Evolutionary conservation across 176 grass and related monocot genomes (phyloP).

Genomic region (Phyllostachys edulis): DNA sequence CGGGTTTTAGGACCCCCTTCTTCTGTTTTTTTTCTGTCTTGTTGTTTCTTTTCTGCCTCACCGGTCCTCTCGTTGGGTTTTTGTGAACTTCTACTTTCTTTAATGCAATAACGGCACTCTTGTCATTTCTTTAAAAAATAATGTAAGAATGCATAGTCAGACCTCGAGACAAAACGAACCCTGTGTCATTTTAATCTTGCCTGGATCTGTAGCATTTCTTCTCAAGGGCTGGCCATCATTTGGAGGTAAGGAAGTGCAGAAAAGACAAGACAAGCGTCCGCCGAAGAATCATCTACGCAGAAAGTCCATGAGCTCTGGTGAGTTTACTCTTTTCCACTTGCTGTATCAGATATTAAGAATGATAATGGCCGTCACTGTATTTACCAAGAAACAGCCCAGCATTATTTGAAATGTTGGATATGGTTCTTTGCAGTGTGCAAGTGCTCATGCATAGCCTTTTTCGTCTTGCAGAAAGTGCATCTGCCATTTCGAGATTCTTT

Average conservation of each 20-base stretch:
- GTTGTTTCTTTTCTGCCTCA: too few species aligned
- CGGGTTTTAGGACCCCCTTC: too few species aligned
- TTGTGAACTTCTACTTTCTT: too few species aligned
- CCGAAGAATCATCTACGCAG: not conserved
- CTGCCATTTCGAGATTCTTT: not conserved
- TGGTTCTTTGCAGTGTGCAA: not conserved
- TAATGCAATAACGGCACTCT: too few species aligned
- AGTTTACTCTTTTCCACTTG: not conserved
- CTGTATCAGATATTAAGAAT: not conserved
- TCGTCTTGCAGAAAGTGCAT: not conserved
- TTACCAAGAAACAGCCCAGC: not conserved
- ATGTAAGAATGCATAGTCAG: not conserved
- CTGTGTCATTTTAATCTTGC: not conserved
- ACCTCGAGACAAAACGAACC: not conserved
- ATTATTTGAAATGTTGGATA: not conserved
- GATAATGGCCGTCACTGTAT: not conserved
- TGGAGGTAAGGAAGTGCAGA: not conserved
- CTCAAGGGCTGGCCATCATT: not conserved
- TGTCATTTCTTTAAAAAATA: too few species aligned
- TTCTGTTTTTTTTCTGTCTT: too few species aligned
- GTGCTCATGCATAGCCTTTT: not conserved
- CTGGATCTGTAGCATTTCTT: not conserved
- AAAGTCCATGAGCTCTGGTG: not conserved
- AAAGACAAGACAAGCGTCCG: not conserved
- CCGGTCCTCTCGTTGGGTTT: not conserved